Percentiles rank a stretch among this genome's conserved stretches.
phyloP scores from a whole-genome alignment of 306 rosid species.

The Canavalia gladiata region DNA sequence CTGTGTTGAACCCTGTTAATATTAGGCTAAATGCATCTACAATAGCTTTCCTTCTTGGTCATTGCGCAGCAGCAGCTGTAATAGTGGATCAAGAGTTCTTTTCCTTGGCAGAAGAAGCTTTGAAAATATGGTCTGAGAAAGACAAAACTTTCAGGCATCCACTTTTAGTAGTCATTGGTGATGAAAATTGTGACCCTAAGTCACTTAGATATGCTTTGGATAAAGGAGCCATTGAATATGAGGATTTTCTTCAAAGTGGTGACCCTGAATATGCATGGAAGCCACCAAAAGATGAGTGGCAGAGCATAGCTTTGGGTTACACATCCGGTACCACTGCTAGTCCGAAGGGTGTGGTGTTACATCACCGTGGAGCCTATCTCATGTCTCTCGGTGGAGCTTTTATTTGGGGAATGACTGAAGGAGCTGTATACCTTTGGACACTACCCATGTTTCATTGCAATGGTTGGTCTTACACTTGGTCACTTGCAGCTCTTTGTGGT shows the following conservation, averaged over 20 bases:
- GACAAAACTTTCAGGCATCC: constrained; percentile 65
- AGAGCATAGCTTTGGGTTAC: constrained; percentile 92
- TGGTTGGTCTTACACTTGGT: constrained; percentile 96
- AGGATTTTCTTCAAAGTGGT: constrained; percentile 76
- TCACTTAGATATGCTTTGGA: constrained; percentile 43
- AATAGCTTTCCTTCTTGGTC: constrained; percentile 50
- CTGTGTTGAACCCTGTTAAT: constrained; percentile 52
- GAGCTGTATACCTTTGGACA: constrained; percentile 92
- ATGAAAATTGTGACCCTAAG: constrained; percentile 72
- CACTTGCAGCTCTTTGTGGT: constrained; percentile 86
- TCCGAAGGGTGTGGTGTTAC: constrained; percentile 95
- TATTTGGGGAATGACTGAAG: constrained; percentile 92
- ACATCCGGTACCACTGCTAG: constrained; percentile 97
- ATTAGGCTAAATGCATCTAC: constrained; percentile 54
- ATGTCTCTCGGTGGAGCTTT: constrained; percentile 64
- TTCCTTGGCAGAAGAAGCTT: constrained; percentile 61
- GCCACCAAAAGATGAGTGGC: constrained; percentile 98
- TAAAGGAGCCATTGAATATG: constrained; percentile 51
- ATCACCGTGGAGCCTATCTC: constrained; percentile 89
- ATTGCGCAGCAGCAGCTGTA: constrained; percentile 45
- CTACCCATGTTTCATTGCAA: constrained; percentile 98
- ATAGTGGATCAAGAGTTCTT: constrained; percentile 54
- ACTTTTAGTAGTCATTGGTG: constrained; percentile 75
- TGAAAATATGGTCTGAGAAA: constrained; percentile 71
- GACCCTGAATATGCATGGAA: constrained; percentile 86